These are phyloP conservation scores for Coemansia sp. DNA, from an alignment of 192 early-diverging fungal species.

Conservation along the genomic window DNA sequence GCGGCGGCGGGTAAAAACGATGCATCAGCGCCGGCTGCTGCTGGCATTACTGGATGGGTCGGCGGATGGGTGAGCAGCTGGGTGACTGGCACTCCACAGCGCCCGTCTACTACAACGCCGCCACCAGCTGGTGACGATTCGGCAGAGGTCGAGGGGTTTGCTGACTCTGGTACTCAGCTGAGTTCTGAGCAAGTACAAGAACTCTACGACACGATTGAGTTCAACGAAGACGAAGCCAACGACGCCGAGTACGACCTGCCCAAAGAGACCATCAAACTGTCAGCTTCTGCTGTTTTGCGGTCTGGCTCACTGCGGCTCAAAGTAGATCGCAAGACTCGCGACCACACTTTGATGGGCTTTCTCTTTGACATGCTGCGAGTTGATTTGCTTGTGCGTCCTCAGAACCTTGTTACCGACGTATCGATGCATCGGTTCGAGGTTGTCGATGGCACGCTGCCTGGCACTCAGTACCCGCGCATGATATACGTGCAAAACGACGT, in stretches of 20 bases:
- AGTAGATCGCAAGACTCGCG: slow-evolving; percentile 39
- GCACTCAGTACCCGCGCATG: slow-evolving; percentile 50
- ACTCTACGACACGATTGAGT: slow-evolving; percentile 93
- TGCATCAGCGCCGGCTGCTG: slow-evolving; percentile 8
- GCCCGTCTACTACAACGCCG: background rate
- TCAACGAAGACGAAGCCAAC: slow-evolving; percentile 71
- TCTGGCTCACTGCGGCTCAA: slow-evolving; percentile 82
- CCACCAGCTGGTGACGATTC: background rate
- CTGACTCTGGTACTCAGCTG: slow-evolving; percentile 48
- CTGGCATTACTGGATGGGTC: slow-evolving; percentile 47
- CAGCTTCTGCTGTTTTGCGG: slow-evolving; percentile 64
- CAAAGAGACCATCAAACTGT: slow-evolving; percentile 60
- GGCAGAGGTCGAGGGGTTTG: slow-evolving; percentile 3
- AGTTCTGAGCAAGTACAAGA: slow-evolving; percentile 85
- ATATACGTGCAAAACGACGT: slow-evolving; percentile 51
- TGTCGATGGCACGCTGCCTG: slow-evolving; percentile 52
- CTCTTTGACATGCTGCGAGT: slow-evolving; percentile 45
- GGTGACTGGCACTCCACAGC: slow-evolving; percentile 23
- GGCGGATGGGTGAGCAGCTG: slow-evolving; percentile 54
- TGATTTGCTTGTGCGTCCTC: slow-evolving; percentile 42
- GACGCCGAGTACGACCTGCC: slow-evolving; percentile 48
- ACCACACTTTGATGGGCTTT: slow-evolving; percentile 54
- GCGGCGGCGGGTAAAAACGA: background rate
- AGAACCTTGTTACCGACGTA: slow-evolving; percentile 44
- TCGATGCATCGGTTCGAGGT: slow-evolving; percentile 55